phyloP scores from a whole-genome alignment of 2,329 filamentous ascomycete species.

The Calonectria honghensis region DNA sequence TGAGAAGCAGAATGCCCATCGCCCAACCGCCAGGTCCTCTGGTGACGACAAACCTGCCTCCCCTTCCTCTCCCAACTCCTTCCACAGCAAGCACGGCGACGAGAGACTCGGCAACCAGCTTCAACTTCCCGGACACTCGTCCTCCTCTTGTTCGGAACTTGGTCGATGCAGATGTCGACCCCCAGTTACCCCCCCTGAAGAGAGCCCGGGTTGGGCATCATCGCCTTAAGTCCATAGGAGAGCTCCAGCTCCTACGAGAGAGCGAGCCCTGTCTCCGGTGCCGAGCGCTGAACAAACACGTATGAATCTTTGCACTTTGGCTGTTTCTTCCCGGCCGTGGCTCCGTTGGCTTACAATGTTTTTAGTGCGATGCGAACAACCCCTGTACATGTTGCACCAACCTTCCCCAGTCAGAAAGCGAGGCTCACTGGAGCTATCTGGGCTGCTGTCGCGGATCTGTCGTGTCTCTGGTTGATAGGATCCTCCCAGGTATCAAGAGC shows the following conservation, averaged over 20 bases:
- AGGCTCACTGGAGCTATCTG: conserved; percentile 68
- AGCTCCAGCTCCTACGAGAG: conserved; percentile 70
- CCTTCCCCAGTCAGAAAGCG: conserved; percentile 59
- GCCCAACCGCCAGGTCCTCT: conserved; percentile 62
- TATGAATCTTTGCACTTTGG: conserved; percentile 56
- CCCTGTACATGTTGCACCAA: conserved; percentile 69
- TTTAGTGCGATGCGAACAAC: conserved; percentile 71
- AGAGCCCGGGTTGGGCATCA: conserved; percentile 71
- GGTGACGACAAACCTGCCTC: conserved; percentile 55
- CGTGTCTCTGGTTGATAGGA: conserved; percentile 67
- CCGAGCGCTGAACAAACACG: conserved; percentile 66
- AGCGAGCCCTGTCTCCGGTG: conserved; percentile 72
- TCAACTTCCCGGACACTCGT: conserved; percentile 64
- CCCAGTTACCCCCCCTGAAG: conserved; percentile 73
- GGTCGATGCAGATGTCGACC: conserved; percentile 69
- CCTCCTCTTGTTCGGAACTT: conserved; percentile 61
- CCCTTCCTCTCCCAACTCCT: conserved; percentile 56
- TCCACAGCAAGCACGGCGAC: conserved; percentile 51
- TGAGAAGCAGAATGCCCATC: conserved; percentile 55
- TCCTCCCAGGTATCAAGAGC: conserved; percentile 68
- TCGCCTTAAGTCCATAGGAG: conserved; percentile 74
- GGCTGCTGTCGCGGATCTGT: conserved; percentile 72
- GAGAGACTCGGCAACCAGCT: conserved; percentile 54
- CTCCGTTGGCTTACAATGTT: conserved; percentile 40
- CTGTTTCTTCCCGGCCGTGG: neutral